These are phyloP conservation scores for Acorus gramineus DNA, from an alignment of 106 monocot genomes.

Conservation along the genomic window DNA sequence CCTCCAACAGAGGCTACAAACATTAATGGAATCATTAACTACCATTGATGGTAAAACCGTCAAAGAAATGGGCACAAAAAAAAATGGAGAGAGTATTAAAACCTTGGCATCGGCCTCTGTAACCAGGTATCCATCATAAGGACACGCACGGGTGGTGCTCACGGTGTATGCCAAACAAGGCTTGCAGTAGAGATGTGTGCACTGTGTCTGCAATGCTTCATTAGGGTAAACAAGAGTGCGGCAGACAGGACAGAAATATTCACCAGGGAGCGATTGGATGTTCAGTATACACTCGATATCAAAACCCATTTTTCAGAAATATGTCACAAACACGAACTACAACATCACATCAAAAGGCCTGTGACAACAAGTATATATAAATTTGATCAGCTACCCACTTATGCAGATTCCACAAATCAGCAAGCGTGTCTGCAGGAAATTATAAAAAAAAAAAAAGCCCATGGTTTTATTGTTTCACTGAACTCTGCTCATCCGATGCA, in stretches of 20 bases:
- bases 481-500: no score
- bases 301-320: conserved; percentile 55
- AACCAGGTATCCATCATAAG: conserved; percentile 93
- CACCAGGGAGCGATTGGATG: conserved; percentile 88
- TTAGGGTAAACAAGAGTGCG: conserved; percentile 76
- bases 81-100: conserved; percentile 1
- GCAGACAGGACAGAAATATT: conserved; percentile 99
- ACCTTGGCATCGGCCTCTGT: conserved; percentile 95
- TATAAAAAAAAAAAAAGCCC: no score
- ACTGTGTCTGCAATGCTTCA: conserved; percentile 83
- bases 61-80: not conserved
- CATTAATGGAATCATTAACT: not conserved
- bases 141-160: conserved; percentile 79
- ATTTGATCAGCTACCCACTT: no score
- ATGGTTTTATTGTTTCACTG: no score
- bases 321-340: not conserved
- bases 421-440: no score
- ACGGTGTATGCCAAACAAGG: conserved; percentile 86
- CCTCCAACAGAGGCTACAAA: conserved; percentile 67
- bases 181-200: conserved; percentile 95
- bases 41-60: not conserved
- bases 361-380: no score
- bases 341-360: no score
- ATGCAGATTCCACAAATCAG: no score
- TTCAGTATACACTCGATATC: conserved; percentile 90